Percentiles rank a stretch among this genome's conserved stretches.
phyloP scores from a whole-genome alignment of 345 rosid genomes.

The Pelargonium nanum region DNA sequence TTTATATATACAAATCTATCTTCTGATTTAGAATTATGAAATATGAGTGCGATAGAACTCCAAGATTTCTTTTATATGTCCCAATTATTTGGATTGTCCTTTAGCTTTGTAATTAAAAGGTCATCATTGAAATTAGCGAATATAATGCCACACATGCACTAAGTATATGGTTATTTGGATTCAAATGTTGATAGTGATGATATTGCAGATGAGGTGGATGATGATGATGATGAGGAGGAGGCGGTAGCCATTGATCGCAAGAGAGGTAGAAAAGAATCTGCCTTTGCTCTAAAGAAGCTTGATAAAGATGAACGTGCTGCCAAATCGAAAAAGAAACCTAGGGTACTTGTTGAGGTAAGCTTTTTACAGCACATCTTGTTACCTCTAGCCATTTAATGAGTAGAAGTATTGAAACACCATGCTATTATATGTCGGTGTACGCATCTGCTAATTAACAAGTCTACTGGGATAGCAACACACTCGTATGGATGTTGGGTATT shows the following conservation, averaged over 20 bases:
- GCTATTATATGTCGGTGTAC: not conserved
- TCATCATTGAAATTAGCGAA: not conserved
- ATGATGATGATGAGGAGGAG: conserved; percentile 30
- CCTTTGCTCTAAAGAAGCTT: conserved; percentile 22
- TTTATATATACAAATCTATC: not conserved
- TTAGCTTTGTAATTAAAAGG: not conserved
- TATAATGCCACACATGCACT: not conserved
- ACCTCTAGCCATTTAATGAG: not conserved
- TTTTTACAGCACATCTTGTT: not conserved
- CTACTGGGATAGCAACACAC: too few species aligned
- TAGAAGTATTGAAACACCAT: not conserved
- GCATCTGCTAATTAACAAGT: too few species aligned
- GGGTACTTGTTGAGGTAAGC: conserved; percentile 75
- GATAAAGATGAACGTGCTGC: conserved; percentile 32
- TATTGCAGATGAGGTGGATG: conserved; percentile 22
- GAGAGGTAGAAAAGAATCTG: conserved; percentile 28
- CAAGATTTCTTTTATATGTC: not conserved
- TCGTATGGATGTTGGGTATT: not conserved
- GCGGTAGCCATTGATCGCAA: conserved; percentile 27
- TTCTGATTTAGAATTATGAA: too few species aligned
- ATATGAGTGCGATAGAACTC: too few species aligned
- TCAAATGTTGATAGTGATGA: not conserved
- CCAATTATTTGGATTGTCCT: not conserved
- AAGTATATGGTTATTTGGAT: not conserved
- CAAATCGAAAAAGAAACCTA: conserved; percentile 60